Evolutionary conservation across 345 rosid species (phyloP).

Genomic region (Syzygium grande): DNA sequence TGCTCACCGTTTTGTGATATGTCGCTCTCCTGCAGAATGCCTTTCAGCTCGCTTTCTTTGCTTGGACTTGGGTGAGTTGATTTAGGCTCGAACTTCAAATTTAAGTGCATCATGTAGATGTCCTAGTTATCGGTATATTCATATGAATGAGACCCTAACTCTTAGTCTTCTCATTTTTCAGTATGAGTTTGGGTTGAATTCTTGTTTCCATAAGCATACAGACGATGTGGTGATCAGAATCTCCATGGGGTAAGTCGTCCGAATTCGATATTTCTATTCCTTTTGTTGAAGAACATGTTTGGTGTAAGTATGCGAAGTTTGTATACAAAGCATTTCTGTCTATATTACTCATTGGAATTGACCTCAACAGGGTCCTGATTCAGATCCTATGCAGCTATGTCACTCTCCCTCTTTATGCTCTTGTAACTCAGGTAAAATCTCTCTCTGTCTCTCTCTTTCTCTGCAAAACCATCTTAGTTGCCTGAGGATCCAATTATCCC

Average conservation of each 20-base stretch:
- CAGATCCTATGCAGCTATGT: slow-evolving; percentile 90
- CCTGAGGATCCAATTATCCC: neutral
- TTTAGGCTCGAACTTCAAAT: neutral
- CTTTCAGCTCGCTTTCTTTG: slow-evolving; percentile 79
- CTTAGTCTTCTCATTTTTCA: slow-evolving; percentile 11
- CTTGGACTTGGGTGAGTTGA: slow-evolving; percentile 68
- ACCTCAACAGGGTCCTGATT: slow-evolving; percentile 44
- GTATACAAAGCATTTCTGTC: neutral
- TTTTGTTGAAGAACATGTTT: neutral
- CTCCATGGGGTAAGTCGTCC: slow-evolving; percentile 57
- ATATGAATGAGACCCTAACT: neutral
- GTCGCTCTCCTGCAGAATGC: slow-evolving; percentile 53
- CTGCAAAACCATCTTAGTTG: neutral
- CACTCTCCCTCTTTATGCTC: slow-evolving; percentile 91
- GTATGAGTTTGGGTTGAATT: slow-evolving; percentile 41
- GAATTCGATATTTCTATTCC: neutral
- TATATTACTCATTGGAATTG: neutral
- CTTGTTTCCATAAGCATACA: slow-evolving; percentile 52
- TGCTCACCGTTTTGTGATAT: neutral
- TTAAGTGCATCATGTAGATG: neutral
- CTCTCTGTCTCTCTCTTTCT: neutral
- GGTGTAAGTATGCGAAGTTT: neutral
- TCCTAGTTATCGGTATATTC: neutral
- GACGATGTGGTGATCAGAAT: slow-evolving; percentile 59
- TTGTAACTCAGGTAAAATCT: slow-evolving; percentile 64